Evolutionary conservation across 768 basidiomycete genomes (phyloP).

Genomic region (Serendipita sp.): DNA sequence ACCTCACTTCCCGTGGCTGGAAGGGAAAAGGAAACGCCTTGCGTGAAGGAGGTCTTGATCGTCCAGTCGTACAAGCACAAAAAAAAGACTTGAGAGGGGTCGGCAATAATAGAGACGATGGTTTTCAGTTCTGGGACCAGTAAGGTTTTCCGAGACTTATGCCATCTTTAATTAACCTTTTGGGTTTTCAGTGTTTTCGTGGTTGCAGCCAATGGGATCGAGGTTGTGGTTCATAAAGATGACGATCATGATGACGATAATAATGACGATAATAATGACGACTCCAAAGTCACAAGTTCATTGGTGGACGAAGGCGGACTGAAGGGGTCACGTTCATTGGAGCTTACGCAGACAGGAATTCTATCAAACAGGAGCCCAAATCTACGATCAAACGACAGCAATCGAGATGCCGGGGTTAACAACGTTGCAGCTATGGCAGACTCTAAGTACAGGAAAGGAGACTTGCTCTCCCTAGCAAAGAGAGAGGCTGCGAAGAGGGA

Average conservation of each 20-base stretch:
- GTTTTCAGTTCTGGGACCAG: conserved; percentile 98
- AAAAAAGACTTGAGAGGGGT: conserved; percentile 77
- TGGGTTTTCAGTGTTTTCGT: conserved; percentile 45
- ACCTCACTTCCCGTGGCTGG: conserved; percentile 77
- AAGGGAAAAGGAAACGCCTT: conserved; percentile 70
- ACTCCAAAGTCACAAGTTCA: too few relatives aligned
- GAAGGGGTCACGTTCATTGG: background rate
- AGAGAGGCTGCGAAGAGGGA: conserved; percentile 57
- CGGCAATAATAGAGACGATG: conserved; percentile 87
- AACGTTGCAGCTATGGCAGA: background rate
- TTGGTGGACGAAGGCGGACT: too few relatives aligned
- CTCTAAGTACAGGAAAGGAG: background rate
- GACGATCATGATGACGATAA: conserved; percentile 30
- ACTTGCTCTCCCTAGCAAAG: conserved; percentile 49
- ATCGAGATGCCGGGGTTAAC: too few relatives aligned
- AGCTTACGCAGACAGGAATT: conserved; percentile 52
- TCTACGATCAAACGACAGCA: background rate
- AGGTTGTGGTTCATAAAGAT: conserved; percentile 43
- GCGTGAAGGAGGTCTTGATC: conserved; percentile 61
- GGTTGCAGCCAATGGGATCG: conserved; percentile 68
- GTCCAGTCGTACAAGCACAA: conserved; percentile 62
- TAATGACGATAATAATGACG: conserved; percentile 11
- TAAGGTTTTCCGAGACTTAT: conserved; percentile 23
- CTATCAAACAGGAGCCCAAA: conserved; percentile 52
- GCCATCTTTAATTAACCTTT: background rate